phyloP scores from a whole-genome alignment of 371 early-diverging fungal species.

The Mortierella polycephala region DNA sequence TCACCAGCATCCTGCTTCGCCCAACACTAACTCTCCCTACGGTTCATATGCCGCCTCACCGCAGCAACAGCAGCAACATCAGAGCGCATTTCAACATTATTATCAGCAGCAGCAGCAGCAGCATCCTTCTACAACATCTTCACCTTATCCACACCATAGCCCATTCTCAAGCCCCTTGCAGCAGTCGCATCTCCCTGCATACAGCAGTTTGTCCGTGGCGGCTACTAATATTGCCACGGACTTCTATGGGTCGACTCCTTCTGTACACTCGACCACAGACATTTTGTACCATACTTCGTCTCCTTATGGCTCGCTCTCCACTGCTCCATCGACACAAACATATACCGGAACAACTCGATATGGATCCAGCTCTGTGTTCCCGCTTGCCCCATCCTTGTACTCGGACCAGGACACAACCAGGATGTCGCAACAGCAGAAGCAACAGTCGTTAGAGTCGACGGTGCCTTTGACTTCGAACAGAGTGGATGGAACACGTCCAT shows the following conservation, averaged over 20 bases:
- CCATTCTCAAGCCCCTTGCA: constrained; percentile 41
- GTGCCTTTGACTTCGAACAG: constrained; percentile 7
- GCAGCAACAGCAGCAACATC: not conserved
- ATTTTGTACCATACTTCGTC: constrained; percentile 32
- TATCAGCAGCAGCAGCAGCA: constrained; percentile 25
- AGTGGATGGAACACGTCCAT: constrained; percentile 1
- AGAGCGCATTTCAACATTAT: constrained; percentile 20
- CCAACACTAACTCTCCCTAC: constrained; percentile 35
- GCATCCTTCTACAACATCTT: constrained; percentile 5
- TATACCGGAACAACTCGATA: constrained; percentile 16
- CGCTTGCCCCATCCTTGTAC: constrained; percentile 23
- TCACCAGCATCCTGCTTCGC: constrained; percentile 24
- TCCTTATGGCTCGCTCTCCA: constrained; percentile 14
- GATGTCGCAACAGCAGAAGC: constrained; percentile 22
- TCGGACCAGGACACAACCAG: constrained; percentile 28
- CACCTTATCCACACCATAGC: constrained; percentile 34
- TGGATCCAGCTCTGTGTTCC: constrained; percentile 13
- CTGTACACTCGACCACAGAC: constrained; percentile 11
- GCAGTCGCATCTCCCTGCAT: constrained; percentile 17
- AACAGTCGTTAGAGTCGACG: constrained; percentile 20
- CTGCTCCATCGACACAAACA: constrained; percentile 8
- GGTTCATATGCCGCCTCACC: constrained; percentile 44
- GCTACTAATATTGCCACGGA: constrained; percentile 19
- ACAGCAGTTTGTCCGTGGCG: constrained; percentile 23
- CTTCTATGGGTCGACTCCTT: constrained; percentile 25